Base-by-base conservation (phyloP, 352 stramenopile species). In the Proteromonas lacertae region DNA sequence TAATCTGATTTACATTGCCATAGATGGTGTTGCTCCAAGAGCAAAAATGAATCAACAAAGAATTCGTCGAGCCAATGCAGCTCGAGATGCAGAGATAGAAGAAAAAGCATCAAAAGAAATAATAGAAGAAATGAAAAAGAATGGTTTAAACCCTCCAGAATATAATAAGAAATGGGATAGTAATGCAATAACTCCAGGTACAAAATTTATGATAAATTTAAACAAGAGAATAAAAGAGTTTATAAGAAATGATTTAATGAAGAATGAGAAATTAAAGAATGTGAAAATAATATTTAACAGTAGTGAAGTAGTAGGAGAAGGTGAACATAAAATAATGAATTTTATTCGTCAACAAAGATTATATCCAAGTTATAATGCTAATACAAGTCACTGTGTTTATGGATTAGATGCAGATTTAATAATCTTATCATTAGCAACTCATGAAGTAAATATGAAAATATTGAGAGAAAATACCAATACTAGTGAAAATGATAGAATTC, bases 1-100 rank as follows among this genome's bases (percentile, higher is more conserved):
- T 9, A 73, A 78, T 29, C 51, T 96, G 35, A 58, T 99, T 14
- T 96, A 93, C 53, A 52, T 98, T 40, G 86, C 83, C 32, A 92
- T 98, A 47, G 86, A 98, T 52, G 86, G 86, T 17, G 82, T 96
- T 5, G 86, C 86, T 9, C 86, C 86, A 18, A 67, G 86, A 21
- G 86, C 86, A 17, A 98, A 98, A 55, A 95, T 98, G 81, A 98
- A 98, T 59, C 86, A 98, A 53, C 87, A 99, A 53, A 73, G 87
- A 20, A 64, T 75, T 8, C 64, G 87, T 52, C 75, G 87, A 24
- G 96, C 95, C 53, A 68, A 77, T 16, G 68, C 80, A 0, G 77
- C 79, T 0, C 69, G 94, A 51, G 87, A 98, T 45, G 72, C 71
- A 0, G 55, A 79, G 30, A 76, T 96, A 53, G 59, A 68, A 16